Base-by-base conservation (phyloP, 768 basidiomycete genomes). In the Strobilomyces confusus region DNA sequence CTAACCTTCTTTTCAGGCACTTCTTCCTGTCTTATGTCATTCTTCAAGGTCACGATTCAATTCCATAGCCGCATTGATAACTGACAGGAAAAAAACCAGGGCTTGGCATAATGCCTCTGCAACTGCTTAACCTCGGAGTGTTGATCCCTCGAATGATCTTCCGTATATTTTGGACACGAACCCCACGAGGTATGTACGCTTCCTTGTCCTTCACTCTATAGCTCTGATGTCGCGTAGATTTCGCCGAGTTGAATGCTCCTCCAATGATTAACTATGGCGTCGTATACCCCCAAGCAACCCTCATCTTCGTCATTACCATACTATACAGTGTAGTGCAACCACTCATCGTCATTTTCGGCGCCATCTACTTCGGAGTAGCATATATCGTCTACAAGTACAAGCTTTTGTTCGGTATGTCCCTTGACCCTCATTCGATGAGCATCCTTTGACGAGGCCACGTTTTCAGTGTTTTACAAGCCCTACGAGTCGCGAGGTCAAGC, bases 361-460 rank as follows among this genome's bases (percentile, higher is more conserved):
- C 95, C 1, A 74, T 95, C 48, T 99, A 99, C 72, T 99, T 99
- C 61, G 95, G 94, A n/a, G 75, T 89, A 36, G 92, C 82, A 8
- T 99, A 99, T 66, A 79, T 98, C 6, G 95, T 97, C 3, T 98
- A 98, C 81, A 99, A 99, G 76, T 97, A 98, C 75, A 95, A 97
- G 63, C 78, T 98, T 5, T 76, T 98, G 0, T 97, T 95, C 62
- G 92, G 95, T 95, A 52, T 51, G 89, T 71, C 19, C 4, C 33
- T 29, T 0, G 22, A 30, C 42, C 4, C 13, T 19, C 9, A 32
- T 47, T 14, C 17, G 32, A 22, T 33, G 25, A 9, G 4, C 17
- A 17, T 33, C 22, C 33, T 22, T 55, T n/a, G 32, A 50, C 26
- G 14, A 23, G 45, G 6, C 33, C 30, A n/a, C 12, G 49, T 38